phyloP scores from a whole-genome alignment of 345 rosid species.

The Populus pruinosa region DNA sequence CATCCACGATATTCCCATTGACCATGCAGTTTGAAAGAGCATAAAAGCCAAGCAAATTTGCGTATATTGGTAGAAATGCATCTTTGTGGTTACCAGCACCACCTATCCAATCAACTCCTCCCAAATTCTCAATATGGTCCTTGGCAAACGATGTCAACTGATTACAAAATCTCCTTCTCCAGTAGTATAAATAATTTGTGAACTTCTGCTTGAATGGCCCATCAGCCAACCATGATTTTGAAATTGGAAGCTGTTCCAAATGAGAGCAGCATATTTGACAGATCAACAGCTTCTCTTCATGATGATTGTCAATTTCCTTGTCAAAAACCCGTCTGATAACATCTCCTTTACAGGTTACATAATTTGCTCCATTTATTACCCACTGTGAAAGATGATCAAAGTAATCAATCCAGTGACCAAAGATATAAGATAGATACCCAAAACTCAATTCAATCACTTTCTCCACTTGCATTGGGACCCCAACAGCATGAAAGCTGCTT shows the following conservation, averaged over 20 bases:
- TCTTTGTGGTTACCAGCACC: conserved; percentile 90
- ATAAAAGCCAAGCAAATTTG: conserved; percentile 74
- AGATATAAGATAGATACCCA: conserved; percentile 55
- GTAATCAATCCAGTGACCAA: conserved; percentile 79
- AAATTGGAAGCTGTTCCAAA: conserved; percentile 51
- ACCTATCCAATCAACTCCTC: conserved; percentile 63
- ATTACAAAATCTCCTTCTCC: conserved; percentile 56
- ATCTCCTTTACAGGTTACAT: conserved; percentile 47
- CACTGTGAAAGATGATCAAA: conserved; percentile 53
- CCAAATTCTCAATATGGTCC: conserved; percentile 39
- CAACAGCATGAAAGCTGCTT: conserved; percentile 23
- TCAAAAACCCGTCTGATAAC: conserved; percentile 85
- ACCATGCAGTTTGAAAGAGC: conserved; percentile 62
- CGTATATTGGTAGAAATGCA: conserved; percentile 75
- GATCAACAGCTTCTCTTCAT: conserved; percentile 83
- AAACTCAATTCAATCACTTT: conserved; percentile 78
- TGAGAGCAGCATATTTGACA: conserved; percentile 73
- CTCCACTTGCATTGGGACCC: conserved; percentile 75
- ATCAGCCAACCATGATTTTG: conserved; percentile 21
- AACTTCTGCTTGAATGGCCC: conserved; percentile 20
- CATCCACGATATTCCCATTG: conserved; percentile 29
- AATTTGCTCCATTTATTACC: conserved; percentile 51
- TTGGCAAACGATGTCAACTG: conserved; percentile 55
- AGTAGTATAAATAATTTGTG: conserved; percentile 35
- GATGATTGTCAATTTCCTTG: conserved; percentile 92